Conservation (phyloP, 768 basidiomycete genomes). For the Boletus barrowsii region DNA sequence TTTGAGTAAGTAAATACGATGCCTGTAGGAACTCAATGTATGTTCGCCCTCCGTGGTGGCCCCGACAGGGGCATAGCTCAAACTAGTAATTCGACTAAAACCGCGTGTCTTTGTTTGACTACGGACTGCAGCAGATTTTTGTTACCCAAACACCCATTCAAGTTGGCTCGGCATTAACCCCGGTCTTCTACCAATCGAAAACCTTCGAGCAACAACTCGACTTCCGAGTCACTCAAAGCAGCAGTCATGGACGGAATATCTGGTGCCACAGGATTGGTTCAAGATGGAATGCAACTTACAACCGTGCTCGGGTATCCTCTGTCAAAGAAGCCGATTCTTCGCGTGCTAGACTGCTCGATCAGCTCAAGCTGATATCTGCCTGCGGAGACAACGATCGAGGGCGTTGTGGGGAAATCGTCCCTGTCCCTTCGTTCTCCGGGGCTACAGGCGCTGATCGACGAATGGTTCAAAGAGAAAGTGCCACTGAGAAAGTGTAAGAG, state of each 20-base stretch:
- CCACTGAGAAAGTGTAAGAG: not conserved
- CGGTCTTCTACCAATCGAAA: no score
- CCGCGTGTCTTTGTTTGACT: no score
- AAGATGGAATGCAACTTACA: not conserved
- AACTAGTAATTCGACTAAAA: no score
- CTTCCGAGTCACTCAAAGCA: no score
- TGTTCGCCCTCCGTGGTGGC: no score
- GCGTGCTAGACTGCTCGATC: not conserved
- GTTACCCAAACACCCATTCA: no score
- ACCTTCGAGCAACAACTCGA: no score
- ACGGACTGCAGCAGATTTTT: no score
- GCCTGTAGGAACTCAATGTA: no score
- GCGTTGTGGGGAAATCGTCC: not conserved
- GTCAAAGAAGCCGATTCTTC: not conserved
- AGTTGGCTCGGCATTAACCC: no score
- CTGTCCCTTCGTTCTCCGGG: not conserved
- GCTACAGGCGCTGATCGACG: not conserved
- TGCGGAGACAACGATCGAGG: not conserved
- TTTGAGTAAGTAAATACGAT: no score
- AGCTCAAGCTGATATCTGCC: not conserved
- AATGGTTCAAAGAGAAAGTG: not conserved
- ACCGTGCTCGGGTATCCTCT: not conserved
- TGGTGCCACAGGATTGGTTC: not conserved
- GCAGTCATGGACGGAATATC: not conserved
- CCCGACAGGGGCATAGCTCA: no score